These are phyloP conservation scores for Erodium maritimum DNA, from an alignment of 345 rosid species.

Conservation along the genomic window DNA sequence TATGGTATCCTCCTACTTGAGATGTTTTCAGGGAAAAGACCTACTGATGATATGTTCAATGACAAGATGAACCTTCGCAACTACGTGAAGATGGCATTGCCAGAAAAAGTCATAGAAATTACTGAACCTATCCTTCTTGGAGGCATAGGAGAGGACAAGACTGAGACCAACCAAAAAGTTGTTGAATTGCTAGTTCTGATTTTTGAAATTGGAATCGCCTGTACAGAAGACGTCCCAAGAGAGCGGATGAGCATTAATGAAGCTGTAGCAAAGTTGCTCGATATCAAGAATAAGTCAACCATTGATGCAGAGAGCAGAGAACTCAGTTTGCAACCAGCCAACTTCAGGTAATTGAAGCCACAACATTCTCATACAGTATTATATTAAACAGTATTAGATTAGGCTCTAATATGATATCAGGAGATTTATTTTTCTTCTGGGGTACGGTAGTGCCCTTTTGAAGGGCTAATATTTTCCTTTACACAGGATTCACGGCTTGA, in stretches of 20 bases:
- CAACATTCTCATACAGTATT: no score
- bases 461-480: no score
- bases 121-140: conserved; percentile 3
- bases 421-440: no score
- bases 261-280: background rate
- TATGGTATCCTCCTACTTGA: conserved; percentile 8
- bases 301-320: no score
- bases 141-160: background rate
- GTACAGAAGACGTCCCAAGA: conserved; percentile 5
- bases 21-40: conserved; percentile 10
- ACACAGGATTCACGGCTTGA: no score
- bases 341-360: no score
- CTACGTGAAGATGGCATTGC: conserved; percentile 1
- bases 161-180: background rate
- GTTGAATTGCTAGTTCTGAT: background rate
- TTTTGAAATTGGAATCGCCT: conserved; percentile 6
- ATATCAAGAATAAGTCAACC: no score
- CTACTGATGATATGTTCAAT: conserved; percentile 6
- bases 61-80: conserved; percentile 3
- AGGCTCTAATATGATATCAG: no score
- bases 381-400: no score
- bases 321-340: no score
- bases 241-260: conserved; percentile 4
- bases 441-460: no score
- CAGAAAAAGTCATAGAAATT: background rate